phyloP scores from a whole-genome alignment of 306 rosid species.

The Sphenostylis stenocarpa region DNA sequence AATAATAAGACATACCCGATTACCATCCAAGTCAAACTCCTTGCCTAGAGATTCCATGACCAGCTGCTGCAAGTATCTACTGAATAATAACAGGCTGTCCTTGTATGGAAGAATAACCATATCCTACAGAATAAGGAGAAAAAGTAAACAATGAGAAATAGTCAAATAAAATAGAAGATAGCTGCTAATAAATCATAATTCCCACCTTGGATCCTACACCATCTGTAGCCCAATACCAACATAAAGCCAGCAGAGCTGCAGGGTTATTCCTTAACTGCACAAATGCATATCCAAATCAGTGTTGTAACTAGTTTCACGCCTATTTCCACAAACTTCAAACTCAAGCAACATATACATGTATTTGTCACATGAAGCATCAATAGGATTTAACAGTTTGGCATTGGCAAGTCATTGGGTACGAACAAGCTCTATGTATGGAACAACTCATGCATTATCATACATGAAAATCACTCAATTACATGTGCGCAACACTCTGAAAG shows the following conservation, averaged over 20 bases:
- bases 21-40: constrained; percentile 97
- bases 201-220: constrained; percentile 93
- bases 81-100: constrained; percentile 86
- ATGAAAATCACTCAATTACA: background rate
- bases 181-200: constrained; percentile 12
- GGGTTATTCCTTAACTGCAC: constrained; percentile 77
- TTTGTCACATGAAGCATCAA: background rate
- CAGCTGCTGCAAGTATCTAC: constrained; percentile 95
- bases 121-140: constrained; percentile 56
- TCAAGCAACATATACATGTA: background rate
- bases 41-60: constrained; percentile 99
- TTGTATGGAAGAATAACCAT: constrained; percentile 99
- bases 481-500: background rate
- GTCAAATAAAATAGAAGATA: constrained; percentile 13
- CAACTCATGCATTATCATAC: background rate
- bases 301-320: background rate
- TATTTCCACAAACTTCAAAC: background rate
- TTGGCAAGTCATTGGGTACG: background rate
- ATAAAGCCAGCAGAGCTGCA: constrained; percentile 89
- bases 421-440: background rate
- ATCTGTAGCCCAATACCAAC: constrained; percentile 99
- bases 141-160: constrained; percentile 26
- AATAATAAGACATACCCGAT: constrained; percentile 62
- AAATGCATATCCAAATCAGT: constrained; percentile 16
- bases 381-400: background rate